Percentiles rank a stretch among this genome's conserved stretches.
Conservation (phyloP, 208 protist genomes). For the Acanthamoeba comandoni region DNA sequence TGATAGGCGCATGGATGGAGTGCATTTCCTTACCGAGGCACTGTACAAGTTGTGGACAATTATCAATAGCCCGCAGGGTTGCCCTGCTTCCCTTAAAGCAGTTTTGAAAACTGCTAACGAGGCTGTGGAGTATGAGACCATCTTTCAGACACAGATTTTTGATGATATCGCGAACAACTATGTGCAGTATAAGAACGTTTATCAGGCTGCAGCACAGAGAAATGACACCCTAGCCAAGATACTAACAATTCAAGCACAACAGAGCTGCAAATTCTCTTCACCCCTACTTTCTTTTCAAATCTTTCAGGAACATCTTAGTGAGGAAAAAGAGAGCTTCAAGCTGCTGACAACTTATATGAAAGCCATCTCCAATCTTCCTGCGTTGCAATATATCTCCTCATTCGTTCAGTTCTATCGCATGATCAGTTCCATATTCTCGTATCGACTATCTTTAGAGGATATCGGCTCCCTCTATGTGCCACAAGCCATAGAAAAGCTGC, state of each 20-base stretch:
- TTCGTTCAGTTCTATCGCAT: slow-evolving; percentile 6
- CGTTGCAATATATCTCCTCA: not conserved
- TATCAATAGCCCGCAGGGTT: too few relatives aligned
- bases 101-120: not conserved
- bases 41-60: not conserved
- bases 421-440: not conserved
- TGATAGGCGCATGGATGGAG: not conserved
- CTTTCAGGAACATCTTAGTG: not conserved
- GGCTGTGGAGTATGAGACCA: not conserved
- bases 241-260: not conserved
- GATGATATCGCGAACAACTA: not conserved
- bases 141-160: slow-evolving; percentile 16
- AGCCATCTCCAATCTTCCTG: not conserved
- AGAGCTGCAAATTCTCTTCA: not conserved
- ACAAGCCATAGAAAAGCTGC: not conserved
- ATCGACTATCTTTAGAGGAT: not conserved
- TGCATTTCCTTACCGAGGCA: slow-evolving; percentile 9
- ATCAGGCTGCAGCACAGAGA: not conserved
- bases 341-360: not conserved
- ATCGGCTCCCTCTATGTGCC: not conserved
- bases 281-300: slow-evolving; percentile 5
- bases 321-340: not conserved
- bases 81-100: too few relatives aligned
- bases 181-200: not conserved
- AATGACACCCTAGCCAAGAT: not conserved